Conservation (phyloP, 768 basidiomycete species). For the Trametes cubensis region DNA sequence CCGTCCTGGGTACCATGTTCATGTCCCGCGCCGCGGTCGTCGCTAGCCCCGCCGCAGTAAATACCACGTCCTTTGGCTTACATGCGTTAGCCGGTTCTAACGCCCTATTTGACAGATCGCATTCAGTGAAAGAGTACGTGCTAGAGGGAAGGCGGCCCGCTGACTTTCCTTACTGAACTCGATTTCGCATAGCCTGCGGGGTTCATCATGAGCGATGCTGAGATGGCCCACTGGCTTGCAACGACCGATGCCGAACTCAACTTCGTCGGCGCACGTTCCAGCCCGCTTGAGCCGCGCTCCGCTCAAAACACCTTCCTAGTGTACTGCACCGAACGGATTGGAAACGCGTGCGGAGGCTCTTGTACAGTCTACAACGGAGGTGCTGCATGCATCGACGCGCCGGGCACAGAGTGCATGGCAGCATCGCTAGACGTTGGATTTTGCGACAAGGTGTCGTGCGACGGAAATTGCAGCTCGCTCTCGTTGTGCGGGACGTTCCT, state of each 20-base stretch:
- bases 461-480: constrained; percentile 31
- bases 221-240: constrained; percentile 20
- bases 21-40: too few relatives aligned
- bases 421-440: constrained; percentile 36
- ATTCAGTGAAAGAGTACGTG: too few relatives aligned
- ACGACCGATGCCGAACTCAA: constrained; percentile 25
- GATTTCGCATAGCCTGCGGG: not conserved
- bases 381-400: constrained; percentile 30
- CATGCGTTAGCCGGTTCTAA: too few relatives aligned
- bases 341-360: constrained; percentile 33
- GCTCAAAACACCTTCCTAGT: constrained; percentile 29
- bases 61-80: too few relatives aligned
- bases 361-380: constrained; percentile 38
- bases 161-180: too few relatives aligned
- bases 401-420: constrained; percentile 33
- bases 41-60: too few relatives aligned
- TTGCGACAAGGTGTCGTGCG: constrained; percentile 31
- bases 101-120: too few relatives aligned
- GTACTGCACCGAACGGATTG: constrained; percentile 30
- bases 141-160: too few relatives aligned
- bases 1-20: too few relatives aligned
- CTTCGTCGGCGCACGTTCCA: constrained; percentile 26
- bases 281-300: constrained; percentile 14
- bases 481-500: constrained; percentile 33
- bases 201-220: not conserved